Percentiles rank a stretch among this genome's conserved stretches.
Evolutionary conservation across 176 grass and related monocot genomes (phyloP).

Genomic region (Canna indica): DNA sequence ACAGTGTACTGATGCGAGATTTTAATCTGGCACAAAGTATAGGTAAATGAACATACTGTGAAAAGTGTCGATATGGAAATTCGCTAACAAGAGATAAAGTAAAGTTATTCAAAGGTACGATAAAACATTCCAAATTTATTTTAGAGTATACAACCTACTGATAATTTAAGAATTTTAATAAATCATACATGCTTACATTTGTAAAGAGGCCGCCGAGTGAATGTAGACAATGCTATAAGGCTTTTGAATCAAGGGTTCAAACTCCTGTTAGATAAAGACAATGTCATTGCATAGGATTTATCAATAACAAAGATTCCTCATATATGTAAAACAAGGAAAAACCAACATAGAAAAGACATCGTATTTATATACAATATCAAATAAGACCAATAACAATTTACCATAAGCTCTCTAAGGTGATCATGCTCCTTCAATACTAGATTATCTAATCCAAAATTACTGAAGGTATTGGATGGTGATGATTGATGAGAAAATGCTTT

Average conservation of each 20-base stretch:
- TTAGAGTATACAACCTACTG: background rate
- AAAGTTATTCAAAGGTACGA: background rate
- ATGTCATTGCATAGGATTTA: conserved; percentile 6
- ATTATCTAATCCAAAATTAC: background rate
- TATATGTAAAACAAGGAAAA: too few relatives aligned
- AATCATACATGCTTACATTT: conserved; percentile 41
- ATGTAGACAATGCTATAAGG: conserved; percentile 87
- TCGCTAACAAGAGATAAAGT: background rate
- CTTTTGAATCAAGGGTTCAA: conserved; percentile 94
- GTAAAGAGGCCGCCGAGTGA: conserved; percentile 77
- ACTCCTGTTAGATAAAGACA: conserved; percentile 50
- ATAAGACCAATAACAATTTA: background rate
- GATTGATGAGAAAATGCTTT: background rate
- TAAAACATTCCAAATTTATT: too few relatives aligned
- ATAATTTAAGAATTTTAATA: background rate
- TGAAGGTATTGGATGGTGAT: background rate
- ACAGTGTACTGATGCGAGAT: too few relatives aligned
- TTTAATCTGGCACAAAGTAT: background rate
- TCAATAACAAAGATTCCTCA: too few relatives aligned
- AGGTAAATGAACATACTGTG: background rate
- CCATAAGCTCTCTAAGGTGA: background rate
- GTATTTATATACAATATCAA: background rate
- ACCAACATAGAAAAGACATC: conserved; percentile 13
- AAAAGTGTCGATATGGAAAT: background rate
- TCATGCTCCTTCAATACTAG: background rate